These are phyloP conservation scores for Ophiostoma angusticollis DNA, from an alignment of 2,329 filamentous ascomycete genomes.

Conservation along the genomic window DNA sequence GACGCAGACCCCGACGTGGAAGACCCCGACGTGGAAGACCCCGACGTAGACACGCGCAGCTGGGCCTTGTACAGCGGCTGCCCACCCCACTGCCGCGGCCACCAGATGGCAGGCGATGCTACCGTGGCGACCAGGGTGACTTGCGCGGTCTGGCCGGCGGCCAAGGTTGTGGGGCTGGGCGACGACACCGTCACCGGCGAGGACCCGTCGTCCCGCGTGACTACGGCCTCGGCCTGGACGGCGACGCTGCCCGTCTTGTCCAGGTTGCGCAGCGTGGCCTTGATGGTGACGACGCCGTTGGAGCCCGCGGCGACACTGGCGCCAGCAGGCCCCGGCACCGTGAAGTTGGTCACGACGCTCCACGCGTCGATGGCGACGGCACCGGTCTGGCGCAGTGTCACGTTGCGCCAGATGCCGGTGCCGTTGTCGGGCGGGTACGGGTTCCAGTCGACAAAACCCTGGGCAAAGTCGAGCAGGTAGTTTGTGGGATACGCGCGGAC, in stretches of 20 bases:
- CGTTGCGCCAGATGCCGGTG: conserved; percentile 48
- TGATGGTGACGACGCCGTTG: conserved; percentile 26
- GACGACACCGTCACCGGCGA: conserved; percentile 1
- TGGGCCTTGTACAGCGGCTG: conserved; percentile 25
- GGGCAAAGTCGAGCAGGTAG: conserved; percentile 44
- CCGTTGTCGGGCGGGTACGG: conserved; percentile 49
- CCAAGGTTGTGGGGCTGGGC: conserved; percentile 6
- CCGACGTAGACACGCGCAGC: conserved; percentile 17
- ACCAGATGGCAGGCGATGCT: conserved; percentile 34
- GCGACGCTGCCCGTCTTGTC: conserved; percentile 25
- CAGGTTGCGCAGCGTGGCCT: conserved; percentile 27
- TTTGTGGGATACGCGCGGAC: conserved; percentile 44
- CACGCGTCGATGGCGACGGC: conserved; percentile 32
- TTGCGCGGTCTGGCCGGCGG: neutral
- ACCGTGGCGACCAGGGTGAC: conserved; percentile 13
- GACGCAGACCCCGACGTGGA: too few relatives aligned
- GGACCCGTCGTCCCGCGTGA: conserved; percentile 17
- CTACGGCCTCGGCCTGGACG: conserved; percentile 18
- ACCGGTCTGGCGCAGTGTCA: conserved; percentile 42
- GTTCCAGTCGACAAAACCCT: conserved; percentile 52
- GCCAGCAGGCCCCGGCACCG: conserved; percentile 13
- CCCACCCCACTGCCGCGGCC: conserved; percentile 45
- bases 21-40: conserved; percentile 15
- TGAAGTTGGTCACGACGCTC: conserved; percentile 31
- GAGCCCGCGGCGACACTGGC: conserved; percentile 13